Percentiles rank a stretch among this genome's conserved stretches.
phyloP scores from a whole-genome alignment of 208 protist species.

The Naegleria gruberi region DNA sequence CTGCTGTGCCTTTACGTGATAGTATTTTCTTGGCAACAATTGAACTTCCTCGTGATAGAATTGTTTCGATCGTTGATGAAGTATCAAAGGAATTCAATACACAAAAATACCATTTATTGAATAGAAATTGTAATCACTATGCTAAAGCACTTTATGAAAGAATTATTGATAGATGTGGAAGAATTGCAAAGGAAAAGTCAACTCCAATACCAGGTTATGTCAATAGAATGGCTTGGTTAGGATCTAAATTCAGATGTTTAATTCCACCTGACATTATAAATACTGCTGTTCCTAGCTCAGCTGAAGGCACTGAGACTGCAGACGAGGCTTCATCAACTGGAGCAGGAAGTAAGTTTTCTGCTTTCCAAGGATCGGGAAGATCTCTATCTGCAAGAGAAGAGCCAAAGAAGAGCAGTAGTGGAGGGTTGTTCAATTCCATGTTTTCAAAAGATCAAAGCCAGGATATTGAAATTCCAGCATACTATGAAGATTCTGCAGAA shows the following conservation, averaged over 20 bases:
- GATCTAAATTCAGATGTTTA: background rate
- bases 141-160: background rate
- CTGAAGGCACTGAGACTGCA: background rate
- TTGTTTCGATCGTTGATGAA: background rate
- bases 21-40: background rate
- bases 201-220: background rate
- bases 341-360: background rate
- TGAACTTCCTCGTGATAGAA: background rate
- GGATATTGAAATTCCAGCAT: background rate
- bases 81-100: background rate
- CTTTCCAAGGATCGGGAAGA: background rate
- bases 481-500: background rate
- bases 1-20: background rate
- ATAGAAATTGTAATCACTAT: constrained; percentile 14
- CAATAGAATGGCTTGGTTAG: background rate
- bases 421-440: background rate
- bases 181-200: background rate
- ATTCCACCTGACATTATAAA: background rate
- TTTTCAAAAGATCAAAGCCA: background rate
- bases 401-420: background rate
- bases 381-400: background rate
- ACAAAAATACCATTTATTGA: background rate
- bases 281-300: background rate
- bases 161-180: background rate
- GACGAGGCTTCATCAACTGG: background rate